Evolutionary conservation across 2,329 filamentous ascomycete genomes (phyloP).

Genomic region (Dactylonectria macrodidyma): DNA sequence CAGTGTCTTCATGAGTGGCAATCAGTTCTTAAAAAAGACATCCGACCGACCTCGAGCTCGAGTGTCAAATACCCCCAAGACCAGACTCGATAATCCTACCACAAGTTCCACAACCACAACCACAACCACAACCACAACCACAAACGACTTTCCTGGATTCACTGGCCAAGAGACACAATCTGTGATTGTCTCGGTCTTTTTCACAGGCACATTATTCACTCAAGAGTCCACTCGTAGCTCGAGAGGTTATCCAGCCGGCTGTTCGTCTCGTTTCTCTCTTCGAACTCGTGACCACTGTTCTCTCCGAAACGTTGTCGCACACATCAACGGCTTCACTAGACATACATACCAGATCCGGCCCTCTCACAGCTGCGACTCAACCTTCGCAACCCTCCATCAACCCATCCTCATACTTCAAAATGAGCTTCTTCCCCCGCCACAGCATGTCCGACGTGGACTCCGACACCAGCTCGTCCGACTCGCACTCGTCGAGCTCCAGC

Average conservation of each 20-base stretch:
- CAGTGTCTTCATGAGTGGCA: background rate
- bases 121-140: slow-evolving; percentile 1
- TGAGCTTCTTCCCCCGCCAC: slow-evolving; percentile 44
- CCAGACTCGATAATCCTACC: background rate
- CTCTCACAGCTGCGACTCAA: background rate
- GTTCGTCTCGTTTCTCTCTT: too few species aligned
- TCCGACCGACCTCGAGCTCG: background rate
- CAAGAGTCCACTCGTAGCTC: too few species aligned
- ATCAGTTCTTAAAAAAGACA: background rate
- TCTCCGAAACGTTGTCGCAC: background rate
- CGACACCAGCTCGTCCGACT: slow-evolving; percentile 30
- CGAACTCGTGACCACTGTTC: too few species aligned
- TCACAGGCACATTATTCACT: background rate
- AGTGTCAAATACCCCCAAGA: background rate
- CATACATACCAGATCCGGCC: background rate
- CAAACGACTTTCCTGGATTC: background rate
- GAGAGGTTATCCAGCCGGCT: too few species aligned
- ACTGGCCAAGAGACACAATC: background rate
- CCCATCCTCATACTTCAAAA: slow-evolving; percentile 18
- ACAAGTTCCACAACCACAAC: background rate
- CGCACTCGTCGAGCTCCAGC: slow-evolving; percentile 30
- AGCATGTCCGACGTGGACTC: slow-evolving; percentile 46
- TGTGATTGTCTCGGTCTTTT: too few species aligned
- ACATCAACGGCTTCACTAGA: background rate
- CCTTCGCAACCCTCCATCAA: background rate